Percentiles rank a stretch among this genome's conserved stretches.
Conservation (phyloP, 1,284 basidiomycete genomes). For the Athelia sp. region DNA sequence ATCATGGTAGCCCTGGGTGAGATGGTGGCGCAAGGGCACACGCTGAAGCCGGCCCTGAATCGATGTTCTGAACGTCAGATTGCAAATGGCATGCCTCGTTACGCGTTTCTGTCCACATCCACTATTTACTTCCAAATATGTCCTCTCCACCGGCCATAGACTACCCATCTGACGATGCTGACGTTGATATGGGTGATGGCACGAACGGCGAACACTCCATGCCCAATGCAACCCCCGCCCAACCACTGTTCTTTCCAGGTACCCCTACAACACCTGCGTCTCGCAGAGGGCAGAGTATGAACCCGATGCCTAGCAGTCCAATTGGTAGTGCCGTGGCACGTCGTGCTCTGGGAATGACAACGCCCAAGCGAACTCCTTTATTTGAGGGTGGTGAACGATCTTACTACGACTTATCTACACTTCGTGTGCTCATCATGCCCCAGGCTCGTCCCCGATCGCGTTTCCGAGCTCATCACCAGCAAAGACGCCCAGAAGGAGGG, state of each 20-base stretch:
- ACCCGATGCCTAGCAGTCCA: slow-evolving; percentile 37
- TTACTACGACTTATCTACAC: slow-evolving; percentile 1
- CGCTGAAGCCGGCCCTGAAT: no score
- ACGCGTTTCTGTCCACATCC: no score
- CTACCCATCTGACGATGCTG: slow-evolving; percentile 54
- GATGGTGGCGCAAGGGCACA: no score
- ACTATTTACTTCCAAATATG: slow-evolving; percentile 31
- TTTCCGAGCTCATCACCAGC: slow-evolving; percentile 70
- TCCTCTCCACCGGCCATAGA: slow-evolving; percentile 66
- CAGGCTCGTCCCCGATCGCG: slow-evolving; percentile 66
- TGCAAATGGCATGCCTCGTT: no score
- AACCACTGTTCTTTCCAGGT: slow-evolving; percentile 56
- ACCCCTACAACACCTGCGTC: slow-evolving; percentile 57
- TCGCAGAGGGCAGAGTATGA: slow-evolving; percentile 22
- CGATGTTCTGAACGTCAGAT: no score
- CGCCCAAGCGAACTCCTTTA: slow-evolving; percentile 55
- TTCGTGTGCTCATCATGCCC: neutral
- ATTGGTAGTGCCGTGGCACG: slow-evolving; percentile 46
- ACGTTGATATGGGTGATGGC: slow-evolving; percentile 49
- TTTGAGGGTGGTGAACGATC: slow-evolving; percentile 38
- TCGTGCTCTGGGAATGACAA: slow-evolving; percentile 60
- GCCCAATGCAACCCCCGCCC: slow-evolving; percentile 35
- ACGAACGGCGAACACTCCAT: slow-evolving; percentile 39
- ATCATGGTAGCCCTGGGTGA: no score
- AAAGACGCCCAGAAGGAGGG: slow-evolving; percentile 34